Evolutionary conservation across 208 protist genomes (phyloP), one percentile per base, ranked within the genome.

Genomic region (Trichomonas gallinae): DNA sequence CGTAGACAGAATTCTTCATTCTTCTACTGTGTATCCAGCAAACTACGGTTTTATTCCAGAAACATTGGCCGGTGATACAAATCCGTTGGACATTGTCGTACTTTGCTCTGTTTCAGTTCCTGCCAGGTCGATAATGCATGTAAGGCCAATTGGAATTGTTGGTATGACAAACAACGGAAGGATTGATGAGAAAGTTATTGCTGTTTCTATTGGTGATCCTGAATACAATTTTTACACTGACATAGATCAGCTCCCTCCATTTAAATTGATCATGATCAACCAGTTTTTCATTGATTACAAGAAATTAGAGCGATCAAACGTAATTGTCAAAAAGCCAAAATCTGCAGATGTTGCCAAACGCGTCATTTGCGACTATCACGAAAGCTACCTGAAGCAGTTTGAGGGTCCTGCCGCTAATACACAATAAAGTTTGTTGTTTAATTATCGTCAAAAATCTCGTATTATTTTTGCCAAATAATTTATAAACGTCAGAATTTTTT

Each of bases 11-110:
- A 89, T 89, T n/a, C 17, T 89, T 0, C 83, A 89, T 48, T 89
- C 83, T 48, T 89, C 83, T 89, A 40, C 36, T n/a, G 40, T 89
- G 31, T 89, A 89, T 48, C 83, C 83, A 46, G 83, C 83, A n/a
- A 89, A 89, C 40, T 89, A 89, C 42, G 83, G 83, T 34, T 89
- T 89, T 48, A 89, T 89, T 48, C 83, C 83, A 46, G 83, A 89
- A 89, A 89, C 83, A 15, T 23, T 89, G 9, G 34, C 40, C 21
- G 83, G 36, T 46, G 36, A 89, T 48, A 46, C 34, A n/a, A 40
- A 46, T 48, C 83, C 83, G 21, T 46, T 89, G 17, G 83, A 89
- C 31, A 89, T 89, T 10, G 13, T 89, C 13, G 83, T 89, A 48
- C 23, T 89, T 21, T 89, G 40, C 34, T 40, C 23, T 21, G 9